Evolutionary conservation across 768 basidiomycete genomes (phyloP), one percentile per base, ranked within the genome.

Genomic region (Trametes cingulata): DNA sequence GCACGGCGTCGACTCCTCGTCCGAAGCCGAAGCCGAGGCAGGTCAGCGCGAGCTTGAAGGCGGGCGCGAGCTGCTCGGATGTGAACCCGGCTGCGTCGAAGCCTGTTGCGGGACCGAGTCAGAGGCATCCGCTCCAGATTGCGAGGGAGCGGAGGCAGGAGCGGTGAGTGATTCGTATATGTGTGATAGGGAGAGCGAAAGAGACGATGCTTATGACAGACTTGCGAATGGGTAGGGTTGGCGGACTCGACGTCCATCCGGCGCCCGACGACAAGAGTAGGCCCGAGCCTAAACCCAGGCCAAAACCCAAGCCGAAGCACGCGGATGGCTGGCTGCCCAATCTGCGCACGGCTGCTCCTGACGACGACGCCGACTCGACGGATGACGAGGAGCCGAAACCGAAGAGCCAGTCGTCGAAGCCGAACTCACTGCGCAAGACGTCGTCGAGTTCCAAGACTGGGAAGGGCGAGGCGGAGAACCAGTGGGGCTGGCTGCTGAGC

Each of bases 401-500:
- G 25, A 25, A 24, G 0, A 25, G 19, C 27, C 5, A n/a, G n/a
- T 10, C 24, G 12, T 33, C 50, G 14, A 33, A 47, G 12, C 1
- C 29, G 10, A 25, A 1, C 15, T 12, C 27, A 12, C 39, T n/a
- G 12, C 47, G 39, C 6, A 37, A 47, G n/a, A 57, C 56, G 27
- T 13, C 19, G 7, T 49, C 56, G 12, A 24, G 51, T 12, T 45
- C 49, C 20, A 33, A 20, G 17, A 52, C 33, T 33, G 29, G 29
- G 41, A 36, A 55, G 19, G 41, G 29, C 5, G 25, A 42, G 39
- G 27, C 29, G 20, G 42, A 39, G 36, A 37, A 46, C 3, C 39
- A 58, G 33, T 58, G 51, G 46, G 40, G 24, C 22, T 59, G 58
- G 58, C 51, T 59, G 9, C 20, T 59, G 50, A 59, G 58, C 43